phyloP scores from a whole-genome alignment of 2,329 filamentous ascomycete species.

The Lachnellula subtilissima region DNA sequence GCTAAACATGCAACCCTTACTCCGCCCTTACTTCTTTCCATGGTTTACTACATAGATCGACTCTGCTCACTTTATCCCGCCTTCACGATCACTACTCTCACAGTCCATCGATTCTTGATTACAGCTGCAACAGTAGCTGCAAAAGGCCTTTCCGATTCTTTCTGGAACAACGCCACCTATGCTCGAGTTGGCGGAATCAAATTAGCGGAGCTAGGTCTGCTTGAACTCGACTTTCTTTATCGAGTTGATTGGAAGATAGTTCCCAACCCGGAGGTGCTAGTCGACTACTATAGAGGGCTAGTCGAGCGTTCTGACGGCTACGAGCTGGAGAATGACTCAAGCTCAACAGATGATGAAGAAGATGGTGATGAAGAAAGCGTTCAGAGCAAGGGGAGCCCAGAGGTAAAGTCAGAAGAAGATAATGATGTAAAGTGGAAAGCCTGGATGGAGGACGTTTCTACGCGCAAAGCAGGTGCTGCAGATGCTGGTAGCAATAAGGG shows the following conservation, averaged over 20 bases:
- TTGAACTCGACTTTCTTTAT: slow-evolving; percentile 91
- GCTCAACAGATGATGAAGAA: slow-evolving; percentile 7
- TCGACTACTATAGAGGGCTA: slow-evolving; percentile 87
- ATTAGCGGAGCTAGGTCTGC: slow-evolving; percentile 78
- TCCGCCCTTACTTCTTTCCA: slow-evolving; percentile 89
- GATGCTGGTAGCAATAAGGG: neutral
- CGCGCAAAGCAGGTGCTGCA: slow-evolving; percentile 6
- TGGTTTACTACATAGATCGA: slow-evolving; percentile 98
- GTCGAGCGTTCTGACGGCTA: slow-evolving; percentile 63
- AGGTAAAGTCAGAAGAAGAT: slow-evolving; percentile 26
- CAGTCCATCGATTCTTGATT: slow-evolving; percentile 95
- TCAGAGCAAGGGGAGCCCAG: slow-evolving; percentile 31
- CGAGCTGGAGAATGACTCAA: slow-evolving; percentile 40
- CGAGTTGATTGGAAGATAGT: slow-evolving; percentile 96
- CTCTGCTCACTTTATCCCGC: slow-evolving; percentile 87
- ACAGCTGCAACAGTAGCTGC: slow-evolving; percentile 92
- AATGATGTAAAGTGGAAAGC: slow-evolving; percentile 28
- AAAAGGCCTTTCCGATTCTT: slow-evolving; percentile 92
- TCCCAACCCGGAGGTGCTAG: slow-evolving; percentile 86
- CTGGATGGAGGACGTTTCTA: slow-evolving; percentile 30
- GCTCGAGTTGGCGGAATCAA: slow-evolving; percentile 90
- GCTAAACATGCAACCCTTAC: slow-evolving; percentile 92
- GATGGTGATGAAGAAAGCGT: slow-evolving; percentile 28
- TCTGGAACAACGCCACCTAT: slow-evolving; percentile 98
- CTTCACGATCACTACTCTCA: slow-evolving; percentile 94